A percentile compares a stretch with the other conserved stretches of the same genome.
These are phyloP conservation scores for Globisporangium cylindrosporum DNA, from an alignment of 352 stramenopile species.

Conservation along the genomic window DNA sequence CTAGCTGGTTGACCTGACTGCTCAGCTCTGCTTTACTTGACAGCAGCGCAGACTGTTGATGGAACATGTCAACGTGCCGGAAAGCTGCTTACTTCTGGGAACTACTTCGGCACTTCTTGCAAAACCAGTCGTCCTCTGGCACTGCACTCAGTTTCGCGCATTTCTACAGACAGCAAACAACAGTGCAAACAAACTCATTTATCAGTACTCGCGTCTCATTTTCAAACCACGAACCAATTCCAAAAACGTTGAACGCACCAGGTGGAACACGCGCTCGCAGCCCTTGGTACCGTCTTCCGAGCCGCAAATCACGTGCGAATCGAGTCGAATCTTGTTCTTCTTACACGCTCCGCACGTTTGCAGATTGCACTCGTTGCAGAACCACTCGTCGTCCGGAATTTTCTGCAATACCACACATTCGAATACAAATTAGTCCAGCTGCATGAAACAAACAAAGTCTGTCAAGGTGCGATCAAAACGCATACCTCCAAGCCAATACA, in stretches of 20 bases:
- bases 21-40: neutral
- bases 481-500: constrained; percentile 73
- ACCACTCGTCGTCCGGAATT: constrained; percentile 82
- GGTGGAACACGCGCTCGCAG: constrained; percentile 86
- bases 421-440: neutral
- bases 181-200: neutral
- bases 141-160: constrained; percentile 76
- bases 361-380: constrained; percentile 84
- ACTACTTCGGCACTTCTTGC: constrained; percentile 54
- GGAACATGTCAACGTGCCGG: neutral
- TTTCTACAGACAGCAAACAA: constrained; percentile 55
- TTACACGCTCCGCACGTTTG: constrained; percentile 81
- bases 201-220: neutral
- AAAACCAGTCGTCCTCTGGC: constrained; percentile 88
- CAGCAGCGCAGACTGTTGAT: neutral
- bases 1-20: neutral
- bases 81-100: constrained; percentile 10
- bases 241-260: constrained; percentile 40
- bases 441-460: neutral
- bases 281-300: constrained; percentile 85
- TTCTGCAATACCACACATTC: constrained; percentile 9
- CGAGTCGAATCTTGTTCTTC: constrained; percentile 86
- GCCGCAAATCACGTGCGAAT: constrained; percentile 88
- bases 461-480: neutral
- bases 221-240: neutral